Evolutionary conservation across 305 asterid species (phyloP).

Genomic region (Fraxinus ornus): DNA sequence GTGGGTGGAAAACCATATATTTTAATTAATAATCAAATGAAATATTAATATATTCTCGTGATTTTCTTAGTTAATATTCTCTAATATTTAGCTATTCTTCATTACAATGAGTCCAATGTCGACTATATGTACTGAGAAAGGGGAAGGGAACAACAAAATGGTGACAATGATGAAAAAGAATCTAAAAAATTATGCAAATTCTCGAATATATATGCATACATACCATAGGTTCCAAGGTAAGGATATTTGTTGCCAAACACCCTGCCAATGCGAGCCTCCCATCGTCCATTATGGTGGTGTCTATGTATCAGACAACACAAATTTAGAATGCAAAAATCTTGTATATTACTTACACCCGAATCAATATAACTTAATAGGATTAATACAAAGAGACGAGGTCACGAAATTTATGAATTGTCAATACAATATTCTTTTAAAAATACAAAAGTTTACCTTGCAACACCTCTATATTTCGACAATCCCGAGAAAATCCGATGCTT

Average conservation of each 20-base stretch:
- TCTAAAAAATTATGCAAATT: not conserved
- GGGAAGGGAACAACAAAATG: not conserved
- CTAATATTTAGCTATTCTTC: too few species aligned
- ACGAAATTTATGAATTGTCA: not conserved
- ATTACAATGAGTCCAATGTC: too few species aligned
- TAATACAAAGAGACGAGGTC: too few species aligned
- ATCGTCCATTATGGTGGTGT: conserved; percentile 94
- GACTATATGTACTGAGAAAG: too few species aligned
- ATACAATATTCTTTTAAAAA: too few species aligned
- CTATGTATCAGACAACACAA: conserved; percentile 29
- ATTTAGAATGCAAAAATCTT: conserved; percentile 1
- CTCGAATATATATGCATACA: not conserved
- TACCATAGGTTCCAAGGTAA: conserved; percentile 94
- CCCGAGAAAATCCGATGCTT: conserved; percentile 94
- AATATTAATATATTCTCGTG: too few species aligned
- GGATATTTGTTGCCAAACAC: conserved; percentile 95
- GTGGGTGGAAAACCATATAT: too few species aligned
- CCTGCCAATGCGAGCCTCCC: conserved; percentile 98
- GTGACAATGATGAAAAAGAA: not conserved
- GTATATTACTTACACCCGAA: not conserved
- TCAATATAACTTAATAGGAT: not conserved
- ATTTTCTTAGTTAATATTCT: too few species aligned
- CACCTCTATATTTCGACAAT: conserved; percentile 93
- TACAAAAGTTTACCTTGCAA: conserved; percentile 60
- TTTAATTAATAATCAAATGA: too few species aligned